Evolutionary conservation across 2,329 filamentous ascomycete species (phyloP), one percentile per base, ranked within the genome.

Genomic region (Sarocladium kiliense): DNA sequence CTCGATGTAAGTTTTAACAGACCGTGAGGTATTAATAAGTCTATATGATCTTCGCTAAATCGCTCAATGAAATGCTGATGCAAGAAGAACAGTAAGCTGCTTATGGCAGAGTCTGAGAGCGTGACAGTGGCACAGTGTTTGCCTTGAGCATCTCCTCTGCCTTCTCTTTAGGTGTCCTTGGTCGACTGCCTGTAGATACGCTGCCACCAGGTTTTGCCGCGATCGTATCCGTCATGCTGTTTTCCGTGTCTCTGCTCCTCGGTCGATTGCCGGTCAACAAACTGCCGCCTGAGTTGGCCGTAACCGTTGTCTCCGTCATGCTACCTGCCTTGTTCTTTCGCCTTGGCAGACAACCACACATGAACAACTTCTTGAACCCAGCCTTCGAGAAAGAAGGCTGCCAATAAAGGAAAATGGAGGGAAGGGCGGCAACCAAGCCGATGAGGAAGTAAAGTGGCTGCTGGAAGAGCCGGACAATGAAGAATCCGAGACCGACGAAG

Each of bases 401-500:
- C 57, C 55, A 58, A 49, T 58, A 58, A 2, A 57, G 57, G 21
- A 57, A 49, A 18, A 50, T 30, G 7, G 55, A 54, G 32, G 57
- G 57, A 7, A 58, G 18, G 39, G 53, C 14, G 5, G 57, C 57
- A 27, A 55, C 16, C 19, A 19, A n/a, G 37, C 45, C 57, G 30
- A 58, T 34, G 11, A 58, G 53, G 18, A 53, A 53, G 53, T 54
- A 57, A 3, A 58, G 47, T 25, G 55, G 51, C 32, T 57, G 54
- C 6, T 50, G 26, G 27, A 57, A 55, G 21, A 56, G 14, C 14
- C 47, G 56, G 7, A 25, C 19, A n/a, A 57, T 25, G 41, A 58
- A 58, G 41, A 56, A 58, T 12, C 57, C 57, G 16, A 58, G 30
- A n/a, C 55, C 57, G 14, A 57, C 53, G 27, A 58, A 58, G 18